A percentile compares a stretch with the other conserved stretches of the same genome.
These are phyloP conservation scores for Pezizomycotina sp. DNA, from an alignment of 2,329 filamentous ascomycete genomes.

Conservation along the genomic window DNA sequence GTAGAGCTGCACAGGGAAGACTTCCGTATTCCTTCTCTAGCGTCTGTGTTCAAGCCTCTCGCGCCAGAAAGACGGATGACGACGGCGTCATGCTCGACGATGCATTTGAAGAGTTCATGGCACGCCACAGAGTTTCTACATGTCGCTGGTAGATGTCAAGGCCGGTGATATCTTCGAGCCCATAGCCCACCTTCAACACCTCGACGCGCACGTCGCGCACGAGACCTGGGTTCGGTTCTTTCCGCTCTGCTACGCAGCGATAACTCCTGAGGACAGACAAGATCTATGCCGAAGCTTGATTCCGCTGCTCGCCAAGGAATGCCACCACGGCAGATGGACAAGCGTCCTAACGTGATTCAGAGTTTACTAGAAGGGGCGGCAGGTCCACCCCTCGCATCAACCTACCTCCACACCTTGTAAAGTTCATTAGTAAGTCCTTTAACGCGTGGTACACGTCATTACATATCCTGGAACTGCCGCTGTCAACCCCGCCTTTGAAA, in stretches of 20 bases:
- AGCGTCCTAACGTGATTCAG: constrained; percentile 86
- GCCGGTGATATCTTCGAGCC: constrained; percentile 80
- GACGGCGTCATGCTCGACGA: constrained; percentile 59
- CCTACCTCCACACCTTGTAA: constrained; percentile 87
- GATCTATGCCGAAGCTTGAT: constrained; percentile 87
- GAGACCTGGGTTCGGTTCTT: constrained; percentile 84
- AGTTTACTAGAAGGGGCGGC: constrained; percentile 74
- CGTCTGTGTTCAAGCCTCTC: constrained; percentile 54
- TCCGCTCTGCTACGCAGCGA: constrained; percentile 81
- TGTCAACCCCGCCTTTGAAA: constrained; percentile 69
- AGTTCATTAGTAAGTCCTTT: constrained; percentile 84
- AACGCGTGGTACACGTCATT: constrained; percentile 95
- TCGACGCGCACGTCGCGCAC: constrained; percentile 64
- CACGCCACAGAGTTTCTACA: constrained; percentile 66
- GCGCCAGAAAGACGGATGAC: constrained; percentile 49
- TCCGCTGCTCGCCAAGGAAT: constrained; percentile 82
- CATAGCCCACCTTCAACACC: constrained; percentile 78
- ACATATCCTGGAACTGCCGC: constrained; percentile 80
- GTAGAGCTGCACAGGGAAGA: constrained; percentile 70
- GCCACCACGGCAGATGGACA: constrained; percentile 86
- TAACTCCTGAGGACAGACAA: constrained; percentile 69
- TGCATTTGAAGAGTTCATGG: constrained; percentile 63
- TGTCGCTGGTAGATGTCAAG: constrained; percentile 71
- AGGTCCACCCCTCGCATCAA: constrained; percentile 75
- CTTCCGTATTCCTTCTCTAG: constrained; percentile 60